Conservation (phyloP, 176 grass and related monocot species). For the Oryza glumipatula region DNA sequence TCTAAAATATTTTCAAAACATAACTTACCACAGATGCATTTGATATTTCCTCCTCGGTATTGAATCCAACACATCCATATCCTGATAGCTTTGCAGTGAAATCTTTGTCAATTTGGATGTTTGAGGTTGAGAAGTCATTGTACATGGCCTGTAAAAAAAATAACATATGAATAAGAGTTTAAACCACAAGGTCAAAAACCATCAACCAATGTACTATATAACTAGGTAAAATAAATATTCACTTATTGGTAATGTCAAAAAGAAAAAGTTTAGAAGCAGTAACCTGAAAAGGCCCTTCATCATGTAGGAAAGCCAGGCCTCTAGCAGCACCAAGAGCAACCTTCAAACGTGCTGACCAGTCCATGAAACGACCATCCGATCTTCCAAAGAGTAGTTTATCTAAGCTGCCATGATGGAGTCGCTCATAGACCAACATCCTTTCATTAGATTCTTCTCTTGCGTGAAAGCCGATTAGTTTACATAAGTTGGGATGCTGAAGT, state of each 20-base stretch:
- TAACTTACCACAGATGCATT: constrained; percentile 68
- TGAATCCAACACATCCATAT: constrained; percentile 84
- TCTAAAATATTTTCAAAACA: not conserved
- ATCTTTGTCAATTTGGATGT: constrained; percentile 97
- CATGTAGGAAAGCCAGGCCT: constrained; percentile 93
- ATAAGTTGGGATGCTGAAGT: constrained; percentile 84
- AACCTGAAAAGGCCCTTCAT: constrained; percentile 99
- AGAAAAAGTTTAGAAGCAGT: not conserved
- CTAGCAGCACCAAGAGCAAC: constrained; percentile 81
- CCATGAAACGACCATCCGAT: constrained; percentile 79
- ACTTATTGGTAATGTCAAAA: not conserved
- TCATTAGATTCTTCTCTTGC: constrained; percentile 77
- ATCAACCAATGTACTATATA: constrained; percentile 5
- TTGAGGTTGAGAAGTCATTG: constrained; percentile 80
- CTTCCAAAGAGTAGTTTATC: constrained; percentile 77
- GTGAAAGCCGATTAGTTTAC: constrained; percentile 83
- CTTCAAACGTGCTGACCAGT: constrained; percentile 90
- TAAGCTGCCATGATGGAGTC: constrained; percentile 85
- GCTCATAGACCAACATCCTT: constrained; percentile 90
- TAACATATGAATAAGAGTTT: constrained; percentile 11
- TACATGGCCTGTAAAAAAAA: constrained; percentile 82
- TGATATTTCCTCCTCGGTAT: constrained; percentile 57
- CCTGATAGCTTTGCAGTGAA: constrained; percentile 88
- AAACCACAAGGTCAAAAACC: not conserved
- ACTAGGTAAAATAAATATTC: constrained; percentile 3